Base-by-base conservation (phyloP, 257 asterid species). In the Solanum ossicruentum region DNA sequence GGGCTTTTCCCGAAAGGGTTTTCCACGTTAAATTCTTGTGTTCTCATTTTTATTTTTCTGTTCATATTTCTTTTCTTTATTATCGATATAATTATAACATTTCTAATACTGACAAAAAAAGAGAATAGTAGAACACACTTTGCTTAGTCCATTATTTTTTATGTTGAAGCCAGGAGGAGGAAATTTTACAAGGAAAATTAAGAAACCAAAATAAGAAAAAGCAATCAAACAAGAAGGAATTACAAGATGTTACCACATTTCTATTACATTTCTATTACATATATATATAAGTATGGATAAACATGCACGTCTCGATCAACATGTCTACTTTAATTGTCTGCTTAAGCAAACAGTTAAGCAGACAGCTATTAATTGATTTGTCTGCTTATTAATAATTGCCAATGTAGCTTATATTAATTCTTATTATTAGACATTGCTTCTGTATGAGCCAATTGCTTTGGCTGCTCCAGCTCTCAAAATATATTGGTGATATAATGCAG, bases 381-480 rank as follows among this genome's bases (percentile, higher is more conserved):
- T 32, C 36, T 32, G 36, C 3, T 32, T 32, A 3, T 66, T 61
- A n/a, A 21, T 65, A 69, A 69, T 17, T 36, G 9, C 51, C 26
- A 69, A 36, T 32, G 28, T 3, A 17, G 77, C 0, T 69, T 36
- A 69, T 69, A 65, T 26, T 26, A 20, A 18, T 70, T 39, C 9
- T 41, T 71, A 71, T 71, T 5, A 41, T 71, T 71, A 71, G 17
- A 63, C 63, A 77, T 51, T 83, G 93, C 97, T 94, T 88, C 86
- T 91, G 88, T 88, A 93, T 80, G 98, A 94, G 84, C 97, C 95
- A 18, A 92, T 84, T 88, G 94, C 95, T 85, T 93, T 94, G 9
- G 71, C 87, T 13, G 97, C 95, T 56, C 93, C 93, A 15, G 97
- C 97, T 86, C 95, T 91, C 63, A 94, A 78, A 36, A 94, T 87